Evolutionary conservation across 192 early-diverging fungal genomes (phyloP).

Genomic region (Chytriomyces sp.): DNA sequence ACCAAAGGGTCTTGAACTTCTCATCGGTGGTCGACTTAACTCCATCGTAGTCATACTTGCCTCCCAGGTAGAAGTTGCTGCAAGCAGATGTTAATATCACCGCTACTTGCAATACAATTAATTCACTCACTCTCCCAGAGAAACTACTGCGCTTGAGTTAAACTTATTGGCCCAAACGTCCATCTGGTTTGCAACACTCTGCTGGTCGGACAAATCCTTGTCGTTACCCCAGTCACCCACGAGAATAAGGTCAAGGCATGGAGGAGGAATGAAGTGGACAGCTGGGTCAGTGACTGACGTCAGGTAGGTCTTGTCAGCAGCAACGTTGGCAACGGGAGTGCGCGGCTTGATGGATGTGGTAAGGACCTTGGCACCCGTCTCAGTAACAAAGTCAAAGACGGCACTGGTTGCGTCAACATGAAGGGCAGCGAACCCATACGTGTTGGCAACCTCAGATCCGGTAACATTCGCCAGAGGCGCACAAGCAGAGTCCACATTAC

Average conservation of each 20-base stretch:
- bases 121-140: background rate
- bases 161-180: slow-evolving; percentile 5
- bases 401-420: background rate
- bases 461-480: background rate
- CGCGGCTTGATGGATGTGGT: background rate
- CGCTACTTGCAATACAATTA: background rate
- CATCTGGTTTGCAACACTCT: background rate
- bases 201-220: background rate
- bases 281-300: background rate
- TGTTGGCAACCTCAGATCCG: background rate
- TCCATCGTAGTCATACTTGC: background rate
- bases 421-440: slow-evolving; percentile 21
- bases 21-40: background rate
- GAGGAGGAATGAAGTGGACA: background rate
- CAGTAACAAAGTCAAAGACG: background rate
- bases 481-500: slow-evolving; percentile 19
- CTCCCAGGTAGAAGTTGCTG: slow-evolving; percentile 19
- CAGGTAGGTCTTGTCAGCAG: background rate
- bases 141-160: background rate
- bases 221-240: slow-evolving; percentile 18
- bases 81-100: no score
- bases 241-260: background rate
- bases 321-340: background rate
- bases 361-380: background rate
- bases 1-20: slow-evolving; percentile 2